These are phyloP conservation scores for Botrytis elliptica DNA, from an alignment of 2,329 filamentous ascomycete genomes.

Conservation along the genomic window DNA sequence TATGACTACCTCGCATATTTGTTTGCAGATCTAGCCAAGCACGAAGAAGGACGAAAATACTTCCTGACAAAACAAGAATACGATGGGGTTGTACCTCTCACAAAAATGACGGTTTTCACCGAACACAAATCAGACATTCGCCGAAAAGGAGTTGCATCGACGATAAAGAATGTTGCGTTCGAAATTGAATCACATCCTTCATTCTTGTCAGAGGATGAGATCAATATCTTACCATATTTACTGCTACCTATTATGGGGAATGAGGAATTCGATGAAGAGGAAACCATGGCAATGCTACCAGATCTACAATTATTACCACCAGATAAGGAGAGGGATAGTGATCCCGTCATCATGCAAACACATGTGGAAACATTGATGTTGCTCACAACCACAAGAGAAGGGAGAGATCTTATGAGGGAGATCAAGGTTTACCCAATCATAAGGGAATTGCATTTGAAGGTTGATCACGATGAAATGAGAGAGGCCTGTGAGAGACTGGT, in stretches of 20 bases:
- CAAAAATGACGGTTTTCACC: slow-evolving; percentile 92
- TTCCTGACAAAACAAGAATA: slow-evolving; percentile 73
- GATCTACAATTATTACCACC: slow-evolving; percentile 87
- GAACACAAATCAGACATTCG: slow-evolving; percentile 82
- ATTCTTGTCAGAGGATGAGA: slow-evolving; percentile 68
- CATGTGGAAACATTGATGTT: slow-evolving; percentile 87
- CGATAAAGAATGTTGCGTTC: slow-evolving; percentile 92
- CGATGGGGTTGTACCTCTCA: slow-evolving; percentile 81
- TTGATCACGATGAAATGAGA: slow-evolving; percentile 74
- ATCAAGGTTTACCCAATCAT: slow-evolving; percentile 88
- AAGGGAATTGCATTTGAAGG: slow-evolving; percentile 76
- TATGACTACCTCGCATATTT: slow-evolving; percentile 94
- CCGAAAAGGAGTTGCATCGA: slow-evolving; percentile 90
- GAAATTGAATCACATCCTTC: slow-evolving; percentile 69
- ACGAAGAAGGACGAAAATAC: slow-evolving; percentile 70
- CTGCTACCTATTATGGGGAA: slow-evolving; percentile 83
- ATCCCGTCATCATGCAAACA: slow-evolving; percentile 74
- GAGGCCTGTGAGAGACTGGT: slow-evolving; percentile 88
- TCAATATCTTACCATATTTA: slow-evolving; percentile 84
- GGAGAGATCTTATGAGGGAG: slow-evolving; percentile 69
- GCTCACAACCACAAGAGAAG: slow-evolving; percentile 73
- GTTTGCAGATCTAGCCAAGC: slow-evolving; percentile 88
- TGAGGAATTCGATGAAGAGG: slow-evolving; percentile 86
- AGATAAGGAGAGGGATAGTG: slow-evolving; percentile 81
- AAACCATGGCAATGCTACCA: slow-evolving; percentile 80